Evolutionary conservation across 2,329 filamentous ascomycete genomes (phyloP).

Genomic region (Alternaria hordeiaustralica): DNA sequence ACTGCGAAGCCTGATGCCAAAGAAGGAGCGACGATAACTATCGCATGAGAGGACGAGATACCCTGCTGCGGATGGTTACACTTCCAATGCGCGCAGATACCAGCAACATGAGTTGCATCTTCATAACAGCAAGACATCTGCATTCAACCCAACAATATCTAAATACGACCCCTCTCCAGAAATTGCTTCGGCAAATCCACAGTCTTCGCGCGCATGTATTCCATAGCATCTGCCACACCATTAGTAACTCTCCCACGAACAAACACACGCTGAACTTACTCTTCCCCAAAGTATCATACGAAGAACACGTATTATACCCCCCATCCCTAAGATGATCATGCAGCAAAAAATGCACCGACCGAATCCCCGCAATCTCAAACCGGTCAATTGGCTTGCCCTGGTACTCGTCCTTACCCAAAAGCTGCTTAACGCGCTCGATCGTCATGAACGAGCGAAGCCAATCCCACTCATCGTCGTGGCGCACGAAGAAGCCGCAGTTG

Average conservation of each 20-base stretch:
- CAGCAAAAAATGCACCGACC: conserved; percentile 49
- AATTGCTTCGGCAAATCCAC: conserved; percentile 26
- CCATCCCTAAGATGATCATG: conserved; percentile 54
- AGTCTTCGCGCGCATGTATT: conserved; percentile 26
- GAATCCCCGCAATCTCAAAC: conserved; percentile 10
- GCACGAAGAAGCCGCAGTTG: conserved; percentile 48
- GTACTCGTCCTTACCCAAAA: conserved; percentile 40
- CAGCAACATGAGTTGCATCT: background rate
- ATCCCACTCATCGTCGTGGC: conserved; percentile 39
- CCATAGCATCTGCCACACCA: conserved; percentile 16
- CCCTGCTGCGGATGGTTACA: too few species aligned
- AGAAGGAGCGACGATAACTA: too few species aligned
- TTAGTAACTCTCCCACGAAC: too few species aligned
- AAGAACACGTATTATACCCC: conserved; percentile 25
- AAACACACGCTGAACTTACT: conserved; percentile 1
- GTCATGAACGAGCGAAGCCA: conserved; percentile 43
- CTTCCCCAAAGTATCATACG: conserved; percentile 13
- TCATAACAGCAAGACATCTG: background rate
- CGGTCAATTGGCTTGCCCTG: conserved; percentile 20
- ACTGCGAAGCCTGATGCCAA: too few species aligned
- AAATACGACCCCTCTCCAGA: conserved; percentile 18
- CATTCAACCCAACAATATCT: background rate
- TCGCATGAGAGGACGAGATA: too few species aligned
- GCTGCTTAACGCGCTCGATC: conserved; percentile 27
- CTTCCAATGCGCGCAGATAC: background rate